Evolutionary conservation across 202 grass and related monocot species (phyloP), one percentile per base, ranked within the genome.

Genomic region (Eragrostis tef): DNA sequence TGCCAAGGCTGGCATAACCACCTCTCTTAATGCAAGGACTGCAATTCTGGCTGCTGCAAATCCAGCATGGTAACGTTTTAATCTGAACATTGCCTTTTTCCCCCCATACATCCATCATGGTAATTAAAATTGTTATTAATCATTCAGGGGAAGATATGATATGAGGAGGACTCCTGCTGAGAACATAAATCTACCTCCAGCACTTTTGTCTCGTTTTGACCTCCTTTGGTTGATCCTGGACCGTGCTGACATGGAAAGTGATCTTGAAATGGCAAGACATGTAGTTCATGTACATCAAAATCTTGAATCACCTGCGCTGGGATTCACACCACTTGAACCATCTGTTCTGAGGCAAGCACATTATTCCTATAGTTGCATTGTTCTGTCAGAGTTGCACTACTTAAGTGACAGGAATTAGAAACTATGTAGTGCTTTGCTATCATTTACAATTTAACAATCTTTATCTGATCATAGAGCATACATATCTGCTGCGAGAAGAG

Each of bases 231-330:
- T 99, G 78, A 99, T 99, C 83, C 82, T 99, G 81, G 97, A 99
- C 80, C 93, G 97, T 31, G 97, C 97, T 19, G 93, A 99, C 87
- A 99, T 93, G 93, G 97, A 99, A 78, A 96, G 48, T 57, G 97
- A 99, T 90, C 93, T 99, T 85, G 97, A 99, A 75, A 87, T 99
- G 97, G 97, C 97, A 77, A 92, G 97, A 80, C 97, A 99, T 83
- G 60, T 99, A 41, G 90, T 96, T 83, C 81, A 99, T 87, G 97
- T 99, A 59, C 97, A 99, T 85, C 93, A 99, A 85, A 93, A 94
- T 72, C 93, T 99, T 64, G 93, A 99, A 87, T 93, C 97, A 11
- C 93, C 93, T 51, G 90, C 93, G 6, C 93, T 99, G 71, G 97
- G 97, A 36, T 99, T 99, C 74, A 74, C 83, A 34, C 93, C 97